Evolutionary conservation across 176 grass and related monocot species (phyloP), one percentile per base, ranked within the genome.

Genomic region (Hyparrhenia diplandra): DNA sequence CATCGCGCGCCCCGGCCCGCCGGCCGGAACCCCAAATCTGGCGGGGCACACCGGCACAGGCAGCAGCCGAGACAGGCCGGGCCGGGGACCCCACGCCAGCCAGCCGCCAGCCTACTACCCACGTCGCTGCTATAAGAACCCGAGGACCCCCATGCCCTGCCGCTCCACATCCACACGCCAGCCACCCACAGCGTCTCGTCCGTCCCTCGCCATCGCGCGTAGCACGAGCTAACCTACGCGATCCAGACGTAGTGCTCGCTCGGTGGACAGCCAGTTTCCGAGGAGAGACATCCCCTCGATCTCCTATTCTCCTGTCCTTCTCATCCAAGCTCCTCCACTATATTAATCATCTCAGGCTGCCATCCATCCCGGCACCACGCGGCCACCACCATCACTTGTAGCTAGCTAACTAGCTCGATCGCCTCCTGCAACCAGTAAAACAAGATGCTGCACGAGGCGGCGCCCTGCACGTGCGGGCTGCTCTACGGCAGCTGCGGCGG

Each of bases 401-500:
- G 55, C n/a, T n/a, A n/a, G n/a, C n/a, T n/a, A n/a, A 14, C 25
- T 49, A 28, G 62, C 52, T 39, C 64, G 31, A 58, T 2, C 72
- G 18, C 23, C 27, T 29, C 13, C 57, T 43, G 37, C 36, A 17
- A 13, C 34, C 4, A 27, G 5, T 6, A 3, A 13, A n/a, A n/a
- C 55, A 58, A 24, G 73, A 91, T 93, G 91, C 46, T 94, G 75
- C 87, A 91, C 74, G 80, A 97, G 83, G 81, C 84, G 74, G 68
- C 81, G 75, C 81, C 87, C 52, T 92, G 89, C 87, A 88, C 87
- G 80, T 95, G 89, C 66, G 90, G 89, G 40, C 58, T 89, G 79
- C 87, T 88, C 89, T 92, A 83, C 85, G 85, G 90, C 58, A 89
- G 74, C 69, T 82, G 89, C 87, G 89, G 92, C 28, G 88, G 85